Evolutionary conservation across 2,329 filamentous ascomycete species (phyloP).

Genomic region (Clonostachys byssicola): DNA sequence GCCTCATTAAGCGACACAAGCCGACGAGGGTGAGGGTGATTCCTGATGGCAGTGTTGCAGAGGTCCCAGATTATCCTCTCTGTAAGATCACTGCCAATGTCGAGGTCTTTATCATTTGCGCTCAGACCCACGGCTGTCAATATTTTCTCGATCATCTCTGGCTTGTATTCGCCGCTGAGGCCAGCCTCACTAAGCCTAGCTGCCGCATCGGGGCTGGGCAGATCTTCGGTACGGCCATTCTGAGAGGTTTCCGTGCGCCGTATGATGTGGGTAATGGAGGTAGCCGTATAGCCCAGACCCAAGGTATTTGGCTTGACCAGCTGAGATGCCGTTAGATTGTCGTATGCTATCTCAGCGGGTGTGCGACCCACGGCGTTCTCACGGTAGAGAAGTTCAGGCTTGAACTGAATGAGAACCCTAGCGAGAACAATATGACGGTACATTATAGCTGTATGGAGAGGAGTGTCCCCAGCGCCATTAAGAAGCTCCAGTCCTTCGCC

Average conservation of each 20-base stretch:
- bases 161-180: constrained; percentile 19
- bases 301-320: constrained; percentile 14
- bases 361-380: constrained; percentile 77
- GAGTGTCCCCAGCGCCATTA: constrained; percentile 61
- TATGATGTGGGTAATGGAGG: not conserved
- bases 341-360: constrained; percentile 62
- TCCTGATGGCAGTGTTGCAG: constrained; percentile 21
- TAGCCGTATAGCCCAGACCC: not conserved
- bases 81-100: constrained; percentile 2
- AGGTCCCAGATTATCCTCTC: constrained; percentile 24
- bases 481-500: constrained; percentile 53
- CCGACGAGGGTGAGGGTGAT: constrained; percentile 31
- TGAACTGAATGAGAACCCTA: constrained; percentile 44
- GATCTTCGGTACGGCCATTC: not conserved
- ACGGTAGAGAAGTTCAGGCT: constrained; percentile 57
- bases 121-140: constrained; percentile 15
- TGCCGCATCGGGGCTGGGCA: constrained; percentile 6
- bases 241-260: not conserved
- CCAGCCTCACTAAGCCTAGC: constrained; percentile 12
- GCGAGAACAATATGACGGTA: constrained; percentile 26
- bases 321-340: constrained; percentile 38
- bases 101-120: constrained; percentile 1
- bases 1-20: constrained; percentile 52
- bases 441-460: constrained; percentile 53
- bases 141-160: constrained; percentile 15